Evolutionary conservation across 257 asterid species (phyloP), one percentile per base, ranked within the genome.

Genomic region (Plectranthus barbatus): DNA sequence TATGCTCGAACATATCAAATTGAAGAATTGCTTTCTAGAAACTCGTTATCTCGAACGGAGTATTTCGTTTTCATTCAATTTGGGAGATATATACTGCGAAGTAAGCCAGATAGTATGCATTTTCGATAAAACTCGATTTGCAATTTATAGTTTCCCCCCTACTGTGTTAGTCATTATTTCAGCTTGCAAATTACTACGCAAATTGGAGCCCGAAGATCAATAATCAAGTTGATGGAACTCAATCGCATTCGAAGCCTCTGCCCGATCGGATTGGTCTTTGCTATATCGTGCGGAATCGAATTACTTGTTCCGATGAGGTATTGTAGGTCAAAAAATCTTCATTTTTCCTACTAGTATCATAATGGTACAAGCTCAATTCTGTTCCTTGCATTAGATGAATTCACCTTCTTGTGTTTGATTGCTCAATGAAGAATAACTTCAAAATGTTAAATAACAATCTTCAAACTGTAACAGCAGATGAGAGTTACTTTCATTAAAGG

Each of bases 161-260:
- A 3, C 48, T 42, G n/a, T 65, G 61, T 69, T 44, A 92, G 97
- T 80, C 97, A 24, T 18, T 89, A 56, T 63, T 88, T 80, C 95
- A 86, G 89, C 94, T 91, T 31, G 97, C 95, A 48, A 91, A 88
- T 71, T 86, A 74, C 81, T 82, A 84, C 44, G 87, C 97, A 7
- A 72, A 79, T 58, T 82, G 84, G 47, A 33, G 74, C 63, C 79
- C 77, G 21, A 72, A 55, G 67, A 34, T 19, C 60, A 36, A 56
- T 60, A 46, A 49, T 34, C 44, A 71, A 23, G 52, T 8, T 18
- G 62, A 65, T 54, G 75, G 62, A 76, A 19, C 55, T 54, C 74
- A 54, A 73, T 72, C 81, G 70, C 74, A 74, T 62, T 68, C 82
- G 64, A 80, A 80, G 72, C 81, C 80, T 20, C 78, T 84, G 42